phyloP scores from a whole-genome alignment of 192 early-diverging fungal species.

The Spizellomyces sp. region DNA sequence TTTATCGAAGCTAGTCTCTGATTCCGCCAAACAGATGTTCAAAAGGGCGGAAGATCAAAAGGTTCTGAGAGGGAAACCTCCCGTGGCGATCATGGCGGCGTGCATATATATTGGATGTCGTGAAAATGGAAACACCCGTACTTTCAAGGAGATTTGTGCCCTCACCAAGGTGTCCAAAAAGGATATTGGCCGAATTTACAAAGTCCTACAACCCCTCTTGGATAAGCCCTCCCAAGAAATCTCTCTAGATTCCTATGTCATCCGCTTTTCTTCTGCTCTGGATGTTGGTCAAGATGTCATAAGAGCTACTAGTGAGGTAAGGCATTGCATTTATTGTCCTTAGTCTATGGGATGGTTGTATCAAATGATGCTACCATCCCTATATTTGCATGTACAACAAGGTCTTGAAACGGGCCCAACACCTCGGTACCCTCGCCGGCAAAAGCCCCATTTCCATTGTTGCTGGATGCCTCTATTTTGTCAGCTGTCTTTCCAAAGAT shows the following conservation, averaged over 20 bases:
- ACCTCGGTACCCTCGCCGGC: slow-evolving; percentile 84
- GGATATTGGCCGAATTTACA: slow-evolving; percentile 87
- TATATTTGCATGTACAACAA: slow-evolving; percentile 5
- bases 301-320: slow-evolving; percentile 71
- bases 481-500: slow-evolving; percentile 63
- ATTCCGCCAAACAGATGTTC: slow-evolving; percentile 88
- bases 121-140: slow-evolving; percentile 78
- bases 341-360: not conserved
- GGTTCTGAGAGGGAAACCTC: slow-evolving; percentile 76
- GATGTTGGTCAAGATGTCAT: slow-evolving; percentile 68
- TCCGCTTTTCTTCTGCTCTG: slow-evolving; percentile 80
- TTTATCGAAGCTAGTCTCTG: slow-evolving; percentile 68
- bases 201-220: slow-evolving; percentile 45
- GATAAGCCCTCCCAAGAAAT: slow-evolving; percentile 45
- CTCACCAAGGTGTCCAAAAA: slow-evolving; percentile 90
- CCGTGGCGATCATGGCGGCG: slow-evolving; percentile 82
- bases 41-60: slow-evolving; percentile 83
- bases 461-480: slow-evolving; percentile 89
- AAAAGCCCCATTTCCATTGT: slow-evolving; percentile 91
- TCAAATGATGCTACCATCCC: slow-evolving; percentile 9
- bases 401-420: slow-evolving; percentile 66
- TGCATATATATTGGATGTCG: slow-evolving; percentile 94
- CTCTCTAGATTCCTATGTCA: slow-evolving; percentile 59
- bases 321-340: not conserved
- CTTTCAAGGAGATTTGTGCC: slow-evolving; percentile 92